Percentiles rank a stretch among this genome's conserved stretches.
phyloP scores from a whole-genome alignment of 2,329 filamentous ascomycete genomes.

The Lachnellula occidentalis region DNA sequence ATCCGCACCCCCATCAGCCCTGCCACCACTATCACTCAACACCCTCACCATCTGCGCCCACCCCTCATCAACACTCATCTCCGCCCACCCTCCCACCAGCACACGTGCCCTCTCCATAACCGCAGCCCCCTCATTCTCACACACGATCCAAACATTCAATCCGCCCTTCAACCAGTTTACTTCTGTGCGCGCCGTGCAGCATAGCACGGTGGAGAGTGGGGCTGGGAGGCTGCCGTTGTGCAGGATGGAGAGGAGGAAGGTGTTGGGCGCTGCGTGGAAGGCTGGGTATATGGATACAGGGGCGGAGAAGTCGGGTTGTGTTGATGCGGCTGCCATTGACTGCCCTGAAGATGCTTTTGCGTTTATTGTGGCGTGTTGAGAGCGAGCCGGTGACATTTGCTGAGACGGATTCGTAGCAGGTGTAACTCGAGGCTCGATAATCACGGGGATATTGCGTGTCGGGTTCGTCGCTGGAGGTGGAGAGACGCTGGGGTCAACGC shows the following conservation, averaged over 20 bases:
- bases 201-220: not conserved
- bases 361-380: no score
- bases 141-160: not conserved
- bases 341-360: no score
- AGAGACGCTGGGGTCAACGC: not conserved
- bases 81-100: not conserved
- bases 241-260: not conserved
- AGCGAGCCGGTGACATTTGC: no score
- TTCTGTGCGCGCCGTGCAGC: not conserved
- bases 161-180: not conserved
- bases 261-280: not conserved
- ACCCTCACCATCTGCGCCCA: not conserved
- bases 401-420: no score
- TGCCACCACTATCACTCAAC: not conserved
- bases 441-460: not conserved
- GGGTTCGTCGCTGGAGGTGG: not conserved
- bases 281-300: not conserved
- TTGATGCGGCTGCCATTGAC: no score
- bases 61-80: not conserved
- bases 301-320: not conserved
- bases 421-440: not conserved
- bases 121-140: not conserved
- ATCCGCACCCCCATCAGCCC: not conserved
- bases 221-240: not conserved
- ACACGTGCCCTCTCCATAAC: not conserved